phyloP scores from a whole-genome alignment of 2,329 filamentous ascomycete species.

The Diplocarpon mali region DNA sequence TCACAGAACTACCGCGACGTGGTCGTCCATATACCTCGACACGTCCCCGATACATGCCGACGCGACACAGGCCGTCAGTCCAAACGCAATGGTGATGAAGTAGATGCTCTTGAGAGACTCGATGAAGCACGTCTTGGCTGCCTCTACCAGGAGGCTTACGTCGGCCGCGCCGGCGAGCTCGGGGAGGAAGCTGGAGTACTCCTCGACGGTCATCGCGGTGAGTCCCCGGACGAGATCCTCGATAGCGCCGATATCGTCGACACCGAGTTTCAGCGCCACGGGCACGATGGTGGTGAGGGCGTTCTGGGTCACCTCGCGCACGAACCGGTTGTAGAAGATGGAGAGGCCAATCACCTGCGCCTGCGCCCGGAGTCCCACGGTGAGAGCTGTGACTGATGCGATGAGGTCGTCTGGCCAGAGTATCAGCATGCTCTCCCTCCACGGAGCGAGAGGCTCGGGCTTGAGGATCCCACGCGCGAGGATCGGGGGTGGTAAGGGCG shows the following conservation, averaged over 20 bases:
- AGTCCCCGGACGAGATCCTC: conserved; percentile 32
- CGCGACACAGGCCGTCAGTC: conserved; percentile 35
- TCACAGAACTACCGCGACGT: conserved; percentile 35
- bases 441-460: neutral
- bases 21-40: conserved; percentile 35
- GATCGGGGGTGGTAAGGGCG: too few species aligned
- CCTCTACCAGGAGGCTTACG: conserved; percentile 35
- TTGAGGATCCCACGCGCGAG: too few species aligned
- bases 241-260: conserved; percentile 31
- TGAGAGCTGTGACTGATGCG: conserved; percentile 53
- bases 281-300: conserved; percentile 1
- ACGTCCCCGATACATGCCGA: conserved; percentile 41
- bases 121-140: conserved; percentile 28
- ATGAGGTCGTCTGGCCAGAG: conserved; percentile 59
- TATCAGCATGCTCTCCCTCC: conserved; percentile 28
- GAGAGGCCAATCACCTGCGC: conserved; percentile 53
- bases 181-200: neutral
- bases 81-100: conserved; percentile 41
- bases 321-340: conserved; percentile 40
- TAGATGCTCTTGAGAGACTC: conserved; percentile 31
- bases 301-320: conserved; percentile 27
- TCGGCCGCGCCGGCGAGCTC: conserved; percentile 36
- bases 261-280: conserved; percentile 23
- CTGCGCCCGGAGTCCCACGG: conserved; percentile 52
- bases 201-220: conserved; percentile 29